Conservation (phyloP, 176 grass and related monocot species). For the Carex littledalei region DNA sequence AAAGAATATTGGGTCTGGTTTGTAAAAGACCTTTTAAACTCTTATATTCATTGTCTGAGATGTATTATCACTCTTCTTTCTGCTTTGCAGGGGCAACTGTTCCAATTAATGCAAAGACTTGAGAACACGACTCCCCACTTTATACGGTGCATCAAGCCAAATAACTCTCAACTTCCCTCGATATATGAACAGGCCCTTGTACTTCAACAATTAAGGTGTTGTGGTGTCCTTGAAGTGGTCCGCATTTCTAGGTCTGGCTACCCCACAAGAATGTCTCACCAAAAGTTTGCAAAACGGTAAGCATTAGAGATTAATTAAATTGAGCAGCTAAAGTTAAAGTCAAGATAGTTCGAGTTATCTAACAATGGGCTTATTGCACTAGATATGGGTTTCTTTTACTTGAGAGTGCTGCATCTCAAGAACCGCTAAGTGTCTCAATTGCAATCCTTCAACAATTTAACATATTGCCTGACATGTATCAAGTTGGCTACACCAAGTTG, state of each 20-base stretch:
- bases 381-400: constrained; percentile 99
- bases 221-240: constrained; percentile 98
- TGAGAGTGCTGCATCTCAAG: constrained; percentile 79
- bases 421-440: constrained; percentile 93
- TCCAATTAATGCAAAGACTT: constrained; percentile 98
- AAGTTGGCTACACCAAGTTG: constrained; percentile 98
- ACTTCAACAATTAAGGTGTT: constrained; percentile 94
- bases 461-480: constrained; percentile 97
- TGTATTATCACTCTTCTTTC: constrained; percentile 2
- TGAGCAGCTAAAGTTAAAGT: neutral
- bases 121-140: constrained; percentile 95
- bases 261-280: constrained; percentile 95
- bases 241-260: constrained; percentile 98
- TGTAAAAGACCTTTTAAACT: neutral
- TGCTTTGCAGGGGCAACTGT: constrained; percentile 76
- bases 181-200: constrained; percentile 93
- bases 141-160: constrained; percentile 98
- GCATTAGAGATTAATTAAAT: neutral
- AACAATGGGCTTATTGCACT: constrained; percentile 17
- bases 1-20: neutral
- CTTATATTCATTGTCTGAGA: neutral
- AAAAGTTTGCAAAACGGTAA: constrained; percentile 95
- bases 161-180: constrained; percentile 89
- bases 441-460: constrained; percentile 98
- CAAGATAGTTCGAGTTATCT: neutral